Evolutionary conservation across 495 filamentous ascomycete species (phyloP).

Genomic region (Aspergillus asperescens): DNA sequence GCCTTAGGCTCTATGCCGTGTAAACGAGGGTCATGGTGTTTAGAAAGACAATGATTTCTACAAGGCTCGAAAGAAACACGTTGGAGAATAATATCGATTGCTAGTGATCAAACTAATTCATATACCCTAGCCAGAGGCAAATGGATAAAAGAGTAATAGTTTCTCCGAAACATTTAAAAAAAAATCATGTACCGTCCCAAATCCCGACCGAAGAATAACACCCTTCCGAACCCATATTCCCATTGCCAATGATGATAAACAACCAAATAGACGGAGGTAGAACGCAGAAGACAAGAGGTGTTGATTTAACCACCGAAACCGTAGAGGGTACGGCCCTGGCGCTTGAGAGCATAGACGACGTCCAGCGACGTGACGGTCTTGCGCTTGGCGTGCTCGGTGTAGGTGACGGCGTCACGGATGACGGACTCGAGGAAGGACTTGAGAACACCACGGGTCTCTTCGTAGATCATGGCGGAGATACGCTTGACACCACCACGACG

Average conservation of each 20-base stretch:
- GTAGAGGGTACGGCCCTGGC: conserved; percentile 93
- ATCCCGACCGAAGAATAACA: conserved; percentile 4
- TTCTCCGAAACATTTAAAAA: neutral
- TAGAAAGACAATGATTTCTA: too few relatives aligned
- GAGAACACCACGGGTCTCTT: conserved; percentile 63
- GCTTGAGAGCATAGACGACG: conserved; percentile 92
- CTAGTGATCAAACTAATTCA: neutral
- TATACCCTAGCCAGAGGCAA: neutral
- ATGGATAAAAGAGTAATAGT: neutral
- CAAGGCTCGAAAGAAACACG: neutral
- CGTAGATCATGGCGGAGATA: conserved; percentile 66
- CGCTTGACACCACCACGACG: conserved; percentile 61
- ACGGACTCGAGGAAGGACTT: conserved; percentile 63
- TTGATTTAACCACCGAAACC: conserved; percentile 89
- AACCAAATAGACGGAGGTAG: conserved; percentile 1
- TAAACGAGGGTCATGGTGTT: neutral
- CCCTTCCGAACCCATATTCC: conserved; percentile 26
- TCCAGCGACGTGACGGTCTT: conserved; percentile 96
- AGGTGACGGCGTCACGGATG: conserved; percentile 93
- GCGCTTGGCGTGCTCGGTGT: conserved; percentile 95
- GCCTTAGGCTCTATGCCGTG: neutral
- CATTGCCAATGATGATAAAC: conserved; percentile 16
- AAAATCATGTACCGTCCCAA: neutral
- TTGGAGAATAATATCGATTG: neutral
- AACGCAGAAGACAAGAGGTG: neutral